Evolutionary conservation across 768 basidiomycete genomes (phyloP).

Genomic region (Leccinum incarnatum): DNA sequence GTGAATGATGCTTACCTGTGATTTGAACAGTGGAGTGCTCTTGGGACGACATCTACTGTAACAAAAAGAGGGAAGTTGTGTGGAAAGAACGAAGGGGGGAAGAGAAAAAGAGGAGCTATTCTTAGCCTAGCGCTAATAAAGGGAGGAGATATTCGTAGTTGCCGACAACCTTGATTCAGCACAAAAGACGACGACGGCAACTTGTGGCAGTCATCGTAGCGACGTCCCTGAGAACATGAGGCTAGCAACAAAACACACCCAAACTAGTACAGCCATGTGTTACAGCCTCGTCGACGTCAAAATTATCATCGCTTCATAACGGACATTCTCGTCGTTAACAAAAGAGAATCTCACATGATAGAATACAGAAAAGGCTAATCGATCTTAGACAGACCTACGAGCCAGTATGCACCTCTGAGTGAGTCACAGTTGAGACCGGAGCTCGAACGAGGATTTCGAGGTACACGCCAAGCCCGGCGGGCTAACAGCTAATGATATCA

Average conservation of each 20-base stretch:
- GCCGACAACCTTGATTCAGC: background rate
- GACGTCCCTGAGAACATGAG: background rate
- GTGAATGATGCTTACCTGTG: constrained; percentile 16
- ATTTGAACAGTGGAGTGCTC: constrained; percentile 20
- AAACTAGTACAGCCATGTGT: background rate
- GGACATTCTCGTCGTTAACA: too few species aligned
- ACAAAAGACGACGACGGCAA: background rate
- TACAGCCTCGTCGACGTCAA: background rate
- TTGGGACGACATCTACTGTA: constrained; percentile 22
- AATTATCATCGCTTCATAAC: too few species aligned
- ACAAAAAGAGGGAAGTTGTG: background rate
- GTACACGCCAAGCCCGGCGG: too few species aligned
- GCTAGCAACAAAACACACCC: background rate
- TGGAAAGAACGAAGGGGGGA: background rate
- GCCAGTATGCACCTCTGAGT: too few species aligned
- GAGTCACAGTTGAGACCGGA: too few species aligned
- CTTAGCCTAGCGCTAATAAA: background rate
- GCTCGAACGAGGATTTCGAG: too few species aligned
- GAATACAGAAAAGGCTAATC: too few species aligned
- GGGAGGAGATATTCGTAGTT: background rate
- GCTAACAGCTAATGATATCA: too few species aligned
- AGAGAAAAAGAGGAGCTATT: background rate
- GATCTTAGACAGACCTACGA: too few species aligned
- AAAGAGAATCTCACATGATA: too few species aligned
- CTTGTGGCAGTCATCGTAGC: constrained; percentile 2